Percentiles rank a stretch among this genome's conserved stretches.
phyloP scores from a whole-genome alignment of 257 asterid species.

The Misopates orontium region DNA sequence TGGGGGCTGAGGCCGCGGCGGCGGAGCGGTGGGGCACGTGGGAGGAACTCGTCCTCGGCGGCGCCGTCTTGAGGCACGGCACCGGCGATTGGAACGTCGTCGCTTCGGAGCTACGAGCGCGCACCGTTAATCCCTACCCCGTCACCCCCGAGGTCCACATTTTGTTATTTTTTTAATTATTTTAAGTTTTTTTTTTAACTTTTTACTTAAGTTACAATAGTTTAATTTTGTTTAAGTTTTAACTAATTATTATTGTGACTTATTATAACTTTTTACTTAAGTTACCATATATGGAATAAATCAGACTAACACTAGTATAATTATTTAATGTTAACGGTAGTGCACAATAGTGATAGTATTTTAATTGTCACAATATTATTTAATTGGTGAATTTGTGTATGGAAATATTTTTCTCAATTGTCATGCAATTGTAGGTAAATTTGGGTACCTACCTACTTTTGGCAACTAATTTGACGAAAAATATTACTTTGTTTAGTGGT shows the following conservation, averaged over 20 bases:
- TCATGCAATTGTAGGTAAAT: background rate
- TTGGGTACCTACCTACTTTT: too few relatives aligned
- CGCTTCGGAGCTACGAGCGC: slow-evolving; percentile 63
- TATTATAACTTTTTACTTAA: too few relatives aligned
- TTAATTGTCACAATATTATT: too few relatives aligned
- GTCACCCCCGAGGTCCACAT: slow-evolving; percentile 63
- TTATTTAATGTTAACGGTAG: too few relatives aligned
- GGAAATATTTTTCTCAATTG: background rate
- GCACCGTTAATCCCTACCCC: slow-evolving; percentile 42
- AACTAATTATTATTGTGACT: too few relatives aligned
- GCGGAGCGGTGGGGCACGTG: slow-evolving; percentile 82
- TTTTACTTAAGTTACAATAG: slow-evolving; percentile 15
- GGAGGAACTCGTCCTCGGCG: slow-evolving; percentile 84
- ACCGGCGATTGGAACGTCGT: slow-evolving; percentile 65
- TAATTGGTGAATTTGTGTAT: too few relatives aligned
- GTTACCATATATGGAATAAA: too few relatives aligned
- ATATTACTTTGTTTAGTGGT: too few relatives aligned
- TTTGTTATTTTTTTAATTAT: background rate
- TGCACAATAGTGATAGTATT: too few relatives aligned
- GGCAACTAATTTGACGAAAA: too few relatives aligned
- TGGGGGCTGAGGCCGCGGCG: slow-evolving; percentile 41
- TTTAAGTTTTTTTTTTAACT: background rate
- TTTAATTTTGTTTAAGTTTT: too few relatives aligned
- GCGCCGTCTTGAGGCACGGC: slow-evolving; percentile 71
- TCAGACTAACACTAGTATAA: too few relatives aligned